Percentiles rank a stretch among this genome's conserved stretches.
Evolutionary conservation across 108 stramenopile genomes (phyloP).

Genomic region (Fragilariopsis cylindrus): DNA sequence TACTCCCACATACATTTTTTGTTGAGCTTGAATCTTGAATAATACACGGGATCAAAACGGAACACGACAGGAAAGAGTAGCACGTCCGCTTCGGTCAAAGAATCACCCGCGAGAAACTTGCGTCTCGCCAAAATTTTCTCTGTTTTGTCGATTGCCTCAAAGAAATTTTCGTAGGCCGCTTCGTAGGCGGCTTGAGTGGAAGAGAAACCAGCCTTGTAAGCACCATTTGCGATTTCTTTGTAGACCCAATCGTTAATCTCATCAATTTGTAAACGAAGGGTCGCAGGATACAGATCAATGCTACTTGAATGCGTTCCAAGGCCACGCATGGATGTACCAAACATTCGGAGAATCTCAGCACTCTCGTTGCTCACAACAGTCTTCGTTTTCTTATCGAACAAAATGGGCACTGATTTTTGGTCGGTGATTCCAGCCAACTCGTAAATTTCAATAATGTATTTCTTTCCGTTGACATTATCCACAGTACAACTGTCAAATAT

Average conservation of each 20-base stretch:
- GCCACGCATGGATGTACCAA: conserved; percentile 77
- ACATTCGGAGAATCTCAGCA: conserved; percentile 92
- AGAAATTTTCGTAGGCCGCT: conserved; percentile 74
- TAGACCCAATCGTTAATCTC: conserved; percentile 87
- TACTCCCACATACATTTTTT: conserved; percentile 45
- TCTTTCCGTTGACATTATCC: conserved; percentile 40
- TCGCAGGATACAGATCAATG: conserved; percentile 81
- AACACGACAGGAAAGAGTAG: conserved; percentile 82
- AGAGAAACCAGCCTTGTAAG: conserved; percentile 93
- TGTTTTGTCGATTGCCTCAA: conserved; percentile 64
- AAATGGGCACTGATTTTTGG: conserved; percentile 81
- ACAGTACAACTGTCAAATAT: conserved; percentile 33
- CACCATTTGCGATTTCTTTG: conserved; percentile 85
- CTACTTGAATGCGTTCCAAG: conserved; percentile 44
- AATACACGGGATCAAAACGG: conserved; percentile 90
- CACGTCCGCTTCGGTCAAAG: conserved; percentile 88
- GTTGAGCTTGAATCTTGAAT: conserved; percentile 87
- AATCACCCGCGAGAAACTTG: conserved; percentile 60
- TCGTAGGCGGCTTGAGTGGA: conserved; percentile 87
- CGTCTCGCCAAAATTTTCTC: conserved; percentile 61
- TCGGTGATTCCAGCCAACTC: conserved; percentile 34
- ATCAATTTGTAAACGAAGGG: conserved; percentile 63
- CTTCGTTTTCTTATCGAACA: conserved; percentile 89
- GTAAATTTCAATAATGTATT: conserved; percentile 41
- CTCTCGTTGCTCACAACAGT: conserved; percentile 94